A percentile compares a stretch with the other conserved stretches of the same genome.
These are phyloP conservation scores for Trametes villosa DNA, from an alignment of 768 basidiomycete species.

Conservation along the genomic window DNA sequence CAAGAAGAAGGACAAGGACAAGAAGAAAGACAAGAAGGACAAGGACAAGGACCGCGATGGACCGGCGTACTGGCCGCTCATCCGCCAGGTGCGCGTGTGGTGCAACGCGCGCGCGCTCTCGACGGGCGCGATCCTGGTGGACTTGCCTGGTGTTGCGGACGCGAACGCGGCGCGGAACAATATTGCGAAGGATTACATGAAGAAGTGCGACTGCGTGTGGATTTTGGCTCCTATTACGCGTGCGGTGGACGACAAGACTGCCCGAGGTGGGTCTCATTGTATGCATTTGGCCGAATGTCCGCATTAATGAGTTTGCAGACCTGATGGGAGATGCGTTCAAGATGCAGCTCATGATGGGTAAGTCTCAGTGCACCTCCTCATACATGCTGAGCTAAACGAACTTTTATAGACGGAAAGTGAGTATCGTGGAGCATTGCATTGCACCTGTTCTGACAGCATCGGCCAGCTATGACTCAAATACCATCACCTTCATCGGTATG, in stretches of 20 bases:
- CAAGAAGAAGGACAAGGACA: constrained; percentile 34
- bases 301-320: constrained; percentile 37
- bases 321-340: constrained; percentile 69
- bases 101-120: constrained; percentile 55
- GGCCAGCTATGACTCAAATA: constrained; percentile 56
- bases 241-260: constrained; percentile 69
- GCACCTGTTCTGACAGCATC: not conserved
- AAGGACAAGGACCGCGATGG: constrained; percentile 33
- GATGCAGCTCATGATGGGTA: constrained; percentile 56
- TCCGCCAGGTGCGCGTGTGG: constrained; percentile 63
- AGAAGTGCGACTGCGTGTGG: constrained; percentile 66
- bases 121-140: constrained; percentile 66
- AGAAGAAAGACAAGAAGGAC: constrained; percentile 44
- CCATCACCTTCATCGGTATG: constrained; percentile 66
- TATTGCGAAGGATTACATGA: constrained; percentile 71
- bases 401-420: constrained; percentile 56
- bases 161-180: constrained; percentile 66
- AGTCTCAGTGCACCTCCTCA: not conserved
- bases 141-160: constrained; percentile 68
- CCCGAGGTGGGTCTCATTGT: constrained; percentile 46
- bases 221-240: constrained; percentile 67
- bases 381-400: not conserved
- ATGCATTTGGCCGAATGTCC: not conserved
- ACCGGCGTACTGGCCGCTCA: constrained; percentile 64
- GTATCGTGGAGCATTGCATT: constrained; percentile 24